These are phyloP conservation scores for Leccinum variabile DNA, from an alignment of 1,284 basidiomycete species.

Conservation along the genomic window DNA sequence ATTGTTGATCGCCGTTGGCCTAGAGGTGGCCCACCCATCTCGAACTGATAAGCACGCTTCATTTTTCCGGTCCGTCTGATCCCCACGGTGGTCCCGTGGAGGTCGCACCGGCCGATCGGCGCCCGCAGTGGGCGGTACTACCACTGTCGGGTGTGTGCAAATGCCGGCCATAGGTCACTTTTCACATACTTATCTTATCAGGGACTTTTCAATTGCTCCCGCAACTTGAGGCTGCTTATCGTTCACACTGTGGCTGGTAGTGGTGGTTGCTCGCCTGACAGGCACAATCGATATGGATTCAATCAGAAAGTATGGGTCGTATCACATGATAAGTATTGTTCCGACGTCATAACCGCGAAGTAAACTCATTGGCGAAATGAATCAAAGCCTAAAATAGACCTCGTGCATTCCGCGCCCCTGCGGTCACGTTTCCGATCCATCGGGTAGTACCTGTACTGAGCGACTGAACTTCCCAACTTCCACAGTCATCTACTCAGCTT, in stretches of 20 bases:
- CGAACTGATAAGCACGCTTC: not conserved
- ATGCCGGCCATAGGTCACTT: not conserved
- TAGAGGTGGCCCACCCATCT: not conserved
- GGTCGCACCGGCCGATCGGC: not conserved
- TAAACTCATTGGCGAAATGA: not conserved
- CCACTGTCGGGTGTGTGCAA: not conserved
- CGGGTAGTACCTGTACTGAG: not conserved
- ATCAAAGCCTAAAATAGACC: not conserved
- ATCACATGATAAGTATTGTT: not conserved
- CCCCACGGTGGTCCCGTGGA: not conserved
- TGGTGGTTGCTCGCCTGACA: not conserved
- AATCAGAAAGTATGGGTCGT: too few species aligned
- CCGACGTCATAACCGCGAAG: not conserved
- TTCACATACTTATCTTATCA: not conserved
- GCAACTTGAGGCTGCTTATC: not conserved
- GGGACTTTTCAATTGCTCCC: not conserved
- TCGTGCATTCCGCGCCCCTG: not conserved
- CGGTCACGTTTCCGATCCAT: not conserved
- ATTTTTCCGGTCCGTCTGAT: not conserved
- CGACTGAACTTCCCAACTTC: not conserved
- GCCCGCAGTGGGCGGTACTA: not conserved
- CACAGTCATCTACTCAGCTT: not conserved
- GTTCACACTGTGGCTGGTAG: not conserved
- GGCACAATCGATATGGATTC: not conserved
- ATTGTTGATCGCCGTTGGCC: not conserved